Evolutionary conservation across 2,329 filamentous ascomycete genomes (phyloP).

Genomic region (Penicillium sp.): DNA sequence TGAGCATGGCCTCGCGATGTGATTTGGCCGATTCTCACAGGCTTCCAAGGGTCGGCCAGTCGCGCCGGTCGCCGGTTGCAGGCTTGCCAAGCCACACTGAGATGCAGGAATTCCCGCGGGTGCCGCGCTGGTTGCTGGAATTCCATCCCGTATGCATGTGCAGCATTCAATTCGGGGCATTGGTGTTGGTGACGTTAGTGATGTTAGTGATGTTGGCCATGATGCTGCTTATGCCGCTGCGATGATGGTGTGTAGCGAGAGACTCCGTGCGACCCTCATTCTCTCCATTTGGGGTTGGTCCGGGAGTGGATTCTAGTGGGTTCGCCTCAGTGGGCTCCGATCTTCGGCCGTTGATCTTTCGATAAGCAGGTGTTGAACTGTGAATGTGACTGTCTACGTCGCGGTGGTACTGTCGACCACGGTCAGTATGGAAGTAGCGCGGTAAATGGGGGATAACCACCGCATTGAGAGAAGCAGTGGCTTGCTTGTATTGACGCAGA

Average conservation of each 20-base stretch:
- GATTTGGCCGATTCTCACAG: background rate
- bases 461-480: too few relatives aligned
- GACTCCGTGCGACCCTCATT: constrained; percentile 1
- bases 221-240: too few relatives aligned
- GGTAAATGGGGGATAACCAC: too few relatives aligned
- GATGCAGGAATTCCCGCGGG: background rate
- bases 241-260: background rate
- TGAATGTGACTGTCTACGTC: too few relatives aligned
- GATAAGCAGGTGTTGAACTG: background rate
- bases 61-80: background rate
- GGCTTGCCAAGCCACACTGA: constrained; percentile 13
- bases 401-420: too few relatives aligned
- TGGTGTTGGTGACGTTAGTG: background rate
- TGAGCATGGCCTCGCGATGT: constrained; percentile 1
- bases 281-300: constrained; percentile 3
- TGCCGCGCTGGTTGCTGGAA: constrained; percentile 21
- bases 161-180: background rate
- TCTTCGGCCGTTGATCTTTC: constrained; percentile 21
- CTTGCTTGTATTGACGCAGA: too few relatives aligned
- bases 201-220: too few relatives aligned
- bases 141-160: background rate
- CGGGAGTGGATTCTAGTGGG: constrained; percentile 13
- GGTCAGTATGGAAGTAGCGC: too few relatives aligned
- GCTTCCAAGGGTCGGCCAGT: background rate
- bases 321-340: constrained; percentile 17